Conservation (phyloP, 345 rosid genomes). For the Bretschneidera sinensis region DNA sequence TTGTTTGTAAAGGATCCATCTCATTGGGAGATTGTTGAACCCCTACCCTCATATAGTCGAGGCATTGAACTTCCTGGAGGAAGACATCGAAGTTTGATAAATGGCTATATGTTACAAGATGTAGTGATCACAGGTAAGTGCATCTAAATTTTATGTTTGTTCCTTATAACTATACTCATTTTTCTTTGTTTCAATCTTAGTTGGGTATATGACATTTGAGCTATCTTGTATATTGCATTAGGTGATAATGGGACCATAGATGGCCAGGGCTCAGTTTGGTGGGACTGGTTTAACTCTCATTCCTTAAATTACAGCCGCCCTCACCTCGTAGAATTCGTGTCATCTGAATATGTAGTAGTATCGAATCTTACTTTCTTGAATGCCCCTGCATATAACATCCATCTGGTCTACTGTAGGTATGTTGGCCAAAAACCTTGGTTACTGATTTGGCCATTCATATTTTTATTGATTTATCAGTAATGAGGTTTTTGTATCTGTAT, state of each 20-base stretch:
- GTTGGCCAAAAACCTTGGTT: neutral
- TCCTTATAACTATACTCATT: neutral
- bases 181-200: neutral
- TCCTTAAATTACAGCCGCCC: constrained; percentile 85
- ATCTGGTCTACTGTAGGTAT: constrained; percentile 87
- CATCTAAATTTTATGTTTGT: neutral
- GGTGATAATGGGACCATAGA: constrained; percentile 91
- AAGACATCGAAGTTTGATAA: constrained; percentile 76
- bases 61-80: constrained; percentile 77
- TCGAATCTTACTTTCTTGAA: constrained; percentile 79
- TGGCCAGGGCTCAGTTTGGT: constrained; percentile 89
- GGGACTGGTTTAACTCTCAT: constrained; percentile 65
- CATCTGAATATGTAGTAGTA: constrained; percentile 54
- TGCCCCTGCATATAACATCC: constrained; percentile 76
- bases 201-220: neutral
- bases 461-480: neutral
- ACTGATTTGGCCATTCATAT: constrained; percentile 18
- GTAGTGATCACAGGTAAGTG: constrained; percentile 77
- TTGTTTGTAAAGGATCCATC: constrained; percentile 52
- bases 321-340: constrained; percentile 70
- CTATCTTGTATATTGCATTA: constrained; percentile 20
- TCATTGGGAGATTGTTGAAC: constrained; percentile 77
- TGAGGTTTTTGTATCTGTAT: neutral
- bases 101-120: constrained; percentile 64
- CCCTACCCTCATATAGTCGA: constrained; percentile 85